Evolutionary conservation across 2,329 filamentous ascomycete genomes (phyloP).

Genomic region (Sphaceloma murrayae): DNA sequence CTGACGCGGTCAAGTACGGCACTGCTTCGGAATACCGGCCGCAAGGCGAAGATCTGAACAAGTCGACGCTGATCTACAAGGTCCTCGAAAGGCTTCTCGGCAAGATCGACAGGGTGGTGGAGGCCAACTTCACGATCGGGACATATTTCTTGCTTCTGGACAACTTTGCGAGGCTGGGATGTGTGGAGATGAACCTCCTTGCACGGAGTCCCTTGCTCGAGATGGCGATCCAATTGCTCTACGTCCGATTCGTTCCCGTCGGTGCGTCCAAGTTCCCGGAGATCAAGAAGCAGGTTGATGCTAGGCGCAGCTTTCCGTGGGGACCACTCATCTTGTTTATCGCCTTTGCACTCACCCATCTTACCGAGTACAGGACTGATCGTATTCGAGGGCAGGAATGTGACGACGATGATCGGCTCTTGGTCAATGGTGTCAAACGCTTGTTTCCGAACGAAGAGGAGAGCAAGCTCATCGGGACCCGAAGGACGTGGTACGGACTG

Average conservation of each 20-base stretch:
- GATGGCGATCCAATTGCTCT: not conserved
- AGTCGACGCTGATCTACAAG: not conserved
- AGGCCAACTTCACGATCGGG: not conserved
- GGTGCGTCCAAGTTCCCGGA: no score
- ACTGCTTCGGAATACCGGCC: not conserved
- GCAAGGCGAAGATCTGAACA: not conserved
- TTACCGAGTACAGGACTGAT: not conserved
- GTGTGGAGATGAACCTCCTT: not conserved
- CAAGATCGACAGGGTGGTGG: not conserved
- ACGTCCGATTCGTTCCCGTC: no score
- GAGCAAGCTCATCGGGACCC: no score
- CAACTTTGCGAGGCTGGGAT: not conserved
- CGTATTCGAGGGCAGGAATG: not conserved
- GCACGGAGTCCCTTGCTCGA: conserved; percentile 5
- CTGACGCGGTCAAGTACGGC: conserved; percentile 11
- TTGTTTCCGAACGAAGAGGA: no score
- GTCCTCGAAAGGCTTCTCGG: not conserved
- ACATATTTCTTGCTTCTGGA: conserved; percentile 4
- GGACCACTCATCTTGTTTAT: not conserved
- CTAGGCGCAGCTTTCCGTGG: not conserved
- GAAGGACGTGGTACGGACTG: no score
- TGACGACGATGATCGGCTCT: no score
- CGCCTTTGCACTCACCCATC: not conserved
- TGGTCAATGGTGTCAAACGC: no score
- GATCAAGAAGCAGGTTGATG: no score